A percentile compares a stretch with the other conserved stretches of the same genome.
These are phyloP conservation scores for Ampelomyces quisqualis DNA, from an alignment of 2,329 filamentous ascomycete genomes.

Conservation along the genomic window DNA sequence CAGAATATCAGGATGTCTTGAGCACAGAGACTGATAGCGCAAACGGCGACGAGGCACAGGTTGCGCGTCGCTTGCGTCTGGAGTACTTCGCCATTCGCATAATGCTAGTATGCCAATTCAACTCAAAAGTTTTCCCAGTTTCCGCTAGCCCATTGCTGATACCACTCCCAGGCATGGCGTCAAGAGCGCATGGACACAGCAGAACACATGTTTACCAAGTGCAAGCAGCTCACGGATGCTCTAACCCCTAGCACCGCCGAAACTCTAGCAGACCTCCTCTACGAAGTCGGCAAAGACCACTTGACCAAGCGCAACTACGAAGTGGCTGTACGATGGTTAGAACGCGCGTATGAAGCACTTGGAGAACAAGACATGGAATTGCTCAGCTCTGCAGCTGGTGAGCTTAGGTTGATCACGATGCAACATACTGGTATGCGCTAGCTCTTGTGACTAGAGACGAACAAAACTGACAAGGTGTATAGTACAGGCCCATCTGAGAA, in stretches of 20 bases:
- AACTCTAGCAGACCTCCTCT: slow-evolving; percentile 65
- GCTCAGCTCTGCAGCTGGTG: slow-evolving; percentile 60
- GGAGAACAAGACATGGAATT: slow-evolving; percentile 56
- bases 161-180: slow-evolving; percentile 64
- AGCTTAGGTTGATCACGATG: slow-evolving; percentile 66
- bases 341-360: slow-evolving; percentile 64
- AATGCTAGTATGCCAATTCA: slow-evolving; percentile 68
- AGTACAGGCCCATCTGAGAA: slow-evolving; percentile 57
- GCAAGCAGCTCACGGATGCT: slow-evolving; percentile 41
- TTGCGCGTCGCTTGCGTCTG: slow-evolving; percentile 49
- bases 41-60: slow-evolving; percentile 27
- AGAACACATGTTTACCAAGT: slow-evolving; percentile 72
- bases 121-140: too few relatives aligned
- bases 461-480: slow-evolving; percentile 34
- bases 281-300: slow-evolving; percentile 68
- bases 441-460: too few relatives aligned
- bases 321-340: slow-evolving; percentile 70
- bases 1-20: slow-evolving; percentile 49
- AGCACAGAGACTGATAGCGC: slow-evolving; percentile 17
- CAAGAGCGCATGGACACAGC: slow-evolving; percentile 72
- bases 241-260: slow-evolving; percentile 58
- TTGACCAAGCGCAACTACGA: slow-evolving; percentile 55
- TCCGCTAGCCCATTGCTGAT: too few relatives aligned
- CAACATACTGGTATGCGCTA: slow-evolving; percentile 52
- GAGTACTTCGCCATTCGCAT: slow-evolving; percentile 69